Evolutionary conservation across 2,329 filamentous ascomycete species (phyloP), one percentile per base, ranked within the genome.

Genomic region (Cladosporium colombiae): DNA sequence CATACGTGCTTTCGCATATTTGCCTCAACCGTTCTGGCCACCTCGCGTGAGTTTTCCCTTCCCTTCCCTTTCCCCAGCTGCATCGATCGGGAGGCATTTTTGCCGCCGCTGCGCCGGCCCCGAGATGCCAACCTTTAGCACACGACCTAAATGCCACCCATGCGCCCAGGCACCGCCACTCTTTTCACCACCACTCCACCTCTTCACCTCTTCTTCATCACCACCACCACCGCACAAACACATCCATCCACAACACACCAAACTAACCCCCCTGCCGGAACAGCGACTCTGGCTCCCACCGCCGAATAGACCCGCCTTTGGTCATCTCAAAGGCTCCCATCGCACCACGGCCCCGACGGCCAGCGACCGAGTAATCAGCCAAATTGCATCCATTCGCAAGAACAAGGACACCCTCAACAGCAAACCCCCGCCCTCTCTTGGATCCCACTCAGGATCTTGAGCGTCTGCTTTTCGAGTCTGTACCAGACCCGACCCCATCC

Each of bases 401-500:
- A 63, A 63, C 61, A 55, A 63, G 61, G 78, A 83, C 79, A 81
- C 82, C 65, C 76, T 80, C 79, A 83, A 84, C 80, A 79, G 78
- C 78, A 77, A 81, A 49, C 82, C 81, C 68, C 72, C 74, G 74
- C 63, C 68, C 52, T 44, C 64, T 55, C 25, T 55, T 79, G 74
- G 71, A 73, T 61, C 72, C 76, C 68, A 71, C 71, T 67, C 69
- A 73, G 65, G 74, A 79, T 37, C 73, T 79, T 68, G 77, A 80
- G 71, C 75, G 76, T 74, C 71, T 78, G 74, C 74, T 83, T 72
- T 79, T 82, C 70, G 74, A 73, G 69, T 74, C 75, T 72, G 76
- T 78, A 72, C 74, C 76, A 75, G 77, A 77, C 75, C 73, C 72
- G 71, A 78, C 78, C 72, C 85, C 84, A 80, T 85, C 82, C 78